Conservation (phyloP, 2,329 filamentous ascomycete species). For the Botryotinia calthae region DNA sequence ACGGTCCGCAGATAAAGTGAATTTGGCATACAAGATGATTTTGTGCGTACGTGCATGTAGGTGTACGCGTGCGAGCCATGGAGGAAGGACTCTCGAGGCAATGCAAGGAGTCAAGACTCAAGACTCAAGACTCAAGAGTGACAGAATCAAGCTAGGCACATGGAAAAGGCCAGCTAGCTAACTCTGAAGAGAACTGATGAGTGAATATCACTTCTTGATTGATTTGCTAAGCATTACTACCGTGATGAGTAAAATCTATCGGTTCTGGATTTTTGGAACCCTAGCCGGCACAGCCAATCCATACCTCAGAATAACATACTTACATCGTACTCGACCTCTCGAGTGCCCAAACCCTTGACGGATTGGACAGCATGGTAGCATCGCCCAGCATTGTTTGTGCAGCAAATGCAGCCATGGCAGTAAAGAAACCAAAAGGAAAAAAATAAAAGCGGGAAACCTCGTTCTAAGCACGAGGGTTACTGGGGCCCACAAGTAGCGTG, state of each 20-base stretch:
- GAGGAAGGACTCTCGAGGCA: not conserved
- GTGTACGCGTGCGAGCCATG: not conserved
- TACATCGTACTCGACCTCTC: not conserved
- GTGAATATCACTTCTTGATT: not conserved
- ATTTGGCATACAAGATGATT: conserved; percentile 1
- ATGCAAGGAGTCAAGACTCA: not conserved
- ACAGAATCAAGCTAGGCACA: not conserved
- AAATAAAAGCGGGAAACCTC: not conserved
- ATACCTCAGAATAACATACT: not conserved
- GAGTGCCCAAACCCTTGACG: not conserved
- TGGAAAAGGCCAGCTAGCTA: not conserved
- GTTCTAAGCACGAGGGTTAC: not conserved
- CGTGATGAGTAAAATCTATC: not conserved
- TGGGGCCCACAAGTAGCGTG: conserved; percentile 6
- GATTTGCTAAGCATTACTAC: conserved; percentile 8
- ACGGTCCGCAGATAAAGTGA: not conserved
- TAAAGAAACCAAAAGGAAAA: not conserved
- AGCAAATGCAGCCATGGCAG: not conserved
- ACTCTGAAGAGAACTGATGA: not conserved
- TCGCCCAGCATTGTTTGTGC: not conserved
- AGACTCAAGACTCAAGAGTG: not conserved
- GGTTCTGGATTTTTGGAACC: not conserved
- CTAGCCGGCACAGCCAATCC: not conserved
- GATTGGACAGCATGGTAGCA: not conserved
- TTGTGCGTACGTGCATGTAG: not conserved